These are phyloP conservation scores for Micractinium sp. DNA, from an alignment of 139 green algal genomes.

Conservation along the genomic window DNA sequence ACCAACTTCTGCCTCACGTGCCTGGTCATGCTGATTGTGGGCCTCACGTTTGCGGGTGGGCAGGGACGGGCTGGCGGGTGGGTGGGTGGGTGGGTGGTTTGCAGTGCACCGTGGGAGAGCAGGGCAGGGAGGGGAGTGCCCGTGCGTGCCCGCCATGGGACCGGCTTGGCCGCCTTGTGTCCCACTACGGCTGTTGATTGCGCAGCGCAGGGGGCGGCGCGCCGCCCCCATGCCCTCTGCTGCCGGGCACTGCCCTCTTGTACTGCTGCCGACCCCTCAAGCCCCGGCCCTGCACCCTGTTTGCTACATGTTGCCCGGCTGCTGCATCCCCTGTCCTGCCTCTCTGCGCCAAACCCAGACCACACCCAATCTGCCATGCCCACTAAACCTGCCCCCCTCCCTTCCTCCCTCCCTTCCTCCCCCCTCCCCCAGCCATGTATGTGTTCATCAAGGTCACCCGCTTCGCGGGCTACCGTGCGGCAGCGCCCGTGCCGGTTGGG, in stretches of 20 bases:
- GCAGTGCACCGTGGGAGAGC: too few relatives aligned
- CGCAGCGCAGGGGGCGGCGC: too few relatives aligned
- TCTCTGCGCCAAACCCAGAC: too few relatives aligned
- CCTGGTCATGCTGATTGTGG: constrained; percentile 51
- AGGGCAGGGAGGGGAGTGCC: too few relatives aligned
- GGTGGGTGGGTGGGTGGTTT: not conserved
- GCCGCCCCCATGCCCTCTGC: too few relatives aligned
- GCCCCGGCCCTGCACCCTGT: not conserved
- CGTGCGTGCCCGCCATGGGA: too few relatives aligned
- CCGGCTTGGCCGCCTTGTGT: too few relatives aligned
- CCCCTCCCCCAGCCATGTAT: constrained; percentile 37
- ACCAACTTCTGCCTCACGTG: constrained; percentile 54
- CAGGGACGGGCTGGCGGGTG: not conserved
- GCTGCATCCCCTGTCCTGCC: not conserved
- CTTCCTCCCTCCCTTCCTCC: not conserved
- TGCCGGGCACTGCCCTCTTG: too few relatives aligned
- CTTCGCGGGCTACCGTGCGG: constrained; percentile 34
- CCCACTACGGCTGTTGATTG: too few relatives aligned
- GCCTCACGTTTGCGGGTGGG: constrained; percentile 40
- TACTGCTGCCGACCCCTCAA: too few relatives aligned
- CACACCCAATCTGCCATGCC: not conserved
- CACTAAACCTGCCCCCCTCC: not conserved
- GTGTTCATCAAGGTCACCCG: constrained; percentile 56
- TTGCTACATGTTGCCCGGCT: not conserved
- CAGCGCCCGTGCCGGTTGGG: not conserved